Evolutionary conservation across 2,329 filamentous ascomycete species (phyloP).

Genomic region (Alternaria novae-zelandiae): DNA sequence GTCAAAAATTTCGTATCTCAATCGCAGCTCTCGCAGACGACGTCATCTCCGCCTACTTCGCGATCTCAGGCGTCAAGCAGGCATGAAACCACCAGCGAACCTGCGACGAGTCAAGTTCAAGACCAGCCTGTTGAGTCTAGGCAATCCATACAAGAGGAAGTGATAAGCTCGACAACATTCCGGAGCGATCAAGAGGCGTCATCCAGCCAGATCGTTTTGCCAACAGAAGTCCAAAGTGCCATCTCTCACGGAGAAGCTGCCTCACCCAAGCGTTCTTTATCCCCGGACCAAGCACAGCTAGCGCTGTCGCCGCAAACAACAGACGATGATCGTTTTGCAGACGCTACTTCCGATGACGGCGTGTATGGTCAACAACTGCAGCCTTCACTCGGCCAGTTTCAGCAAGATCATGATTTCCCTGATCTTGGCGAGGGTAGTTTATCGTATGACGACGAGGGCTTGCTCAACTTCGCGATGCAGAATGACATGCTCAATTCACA

Average conservation of each 20-base stretch:
- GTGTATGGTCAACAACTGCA: constrained; percentile 17
- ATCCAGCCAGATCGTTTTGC: neutral
- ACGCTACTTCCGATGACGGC: constrained; percentile 49
- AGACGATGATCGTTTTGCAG: constrained; percentile 52
- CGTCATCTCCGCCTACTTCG: constrained; percentile 63
- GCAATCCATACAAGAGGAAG: neutral
- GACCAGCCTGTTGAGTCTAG: neutral
- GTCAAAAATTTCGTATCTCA: constrained; percentile 69
- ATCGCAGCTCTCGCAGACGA: constrained; percentile 63
- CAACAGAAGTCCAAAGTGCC: constrained; percentile 1
- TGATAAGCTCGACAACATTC: neutral
- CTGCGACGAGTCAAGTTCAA: constrained; percentile 18
- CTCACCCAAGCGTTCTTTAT: constrained; percentile 2
- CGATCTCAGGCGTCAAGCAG: constrained; percentile 49
- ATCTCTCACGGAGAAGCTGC: neutral
- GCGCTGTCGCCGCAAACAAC: constrained; percentile 39
- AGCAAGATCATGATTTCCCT: constrained; percentile 11
- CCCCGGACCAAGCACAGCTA: constrained; percentile 16
- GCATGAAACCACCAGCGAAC: constrained; percentile 25
- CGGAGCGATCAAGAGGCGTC: neutral
- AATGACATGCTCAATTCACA: constrained; percentile 38
- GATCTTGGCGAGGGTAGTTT: constrained; percentile 38
- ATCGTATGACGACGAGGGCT: constrained; percentile 43
- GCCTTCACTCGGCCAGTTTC: constrained; percentile 11
- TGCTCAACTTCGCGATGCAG: constrained; percentile 44